These are phyloP conservation scores for Petunia secreta DNA, from an alignment of 257 asterid species.

Conservation along the genomic window DNA sequence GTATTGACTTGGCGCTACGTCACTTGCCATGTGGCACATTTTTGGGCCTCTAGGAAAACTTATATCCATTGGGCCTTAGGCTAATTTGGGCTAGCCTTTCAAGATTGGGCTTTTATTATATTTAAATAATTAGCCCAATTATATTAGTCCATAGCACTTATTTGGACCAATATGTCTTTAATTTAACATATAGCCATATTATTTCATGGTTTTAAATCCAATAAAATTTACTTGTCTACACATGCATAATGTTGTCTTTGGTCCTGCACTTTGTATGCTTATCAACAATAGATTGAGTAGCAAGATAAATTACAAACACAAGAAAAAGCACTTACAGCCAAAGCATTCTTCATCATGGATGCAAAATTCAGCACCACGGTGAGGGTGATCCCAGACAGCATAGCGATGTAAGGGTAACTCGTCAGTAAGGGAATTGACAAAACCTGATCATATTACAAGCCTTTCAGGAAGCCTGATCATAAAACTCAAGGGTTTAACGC, in stretches of 20 bases:
- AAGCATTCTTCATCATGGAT: conserved; percentile 66
- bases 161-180: no score
- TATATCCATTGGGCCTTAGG: no score
- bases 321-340: conserved; percentile 56
- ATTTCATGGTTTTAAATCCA: no score
- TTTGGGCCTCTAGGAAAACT: no score
- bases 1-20: no score
- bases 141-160: no score
- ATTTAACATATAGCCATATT: no score
- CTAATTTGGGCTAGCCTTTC: no score
- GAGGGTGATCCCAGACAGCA: conserved; percentile 58
- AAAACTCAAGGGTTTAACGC: neutral
- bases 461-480: neutral
- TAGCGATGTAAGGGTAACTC: conserved; percentile 70
- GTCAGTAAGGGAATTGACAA: conserved; percentile 63
- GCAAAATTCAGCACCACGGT: conserved; percentile 58
- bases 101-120: no score
- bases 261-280: neutral
- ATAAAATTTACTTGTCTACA: no score
- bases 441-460: conserved; percentile 44
- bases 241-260: neutral
- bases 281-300: neutral
- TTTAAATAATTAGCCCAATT: no score
- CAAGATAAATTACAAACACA: neutral
- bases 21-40: no score